These are phyloP conservation scores for Colletotrichum costaricense DNA, from an alignment of 2,329 filamentous ascomycete species.

Conservation along the genomic window DNA sequence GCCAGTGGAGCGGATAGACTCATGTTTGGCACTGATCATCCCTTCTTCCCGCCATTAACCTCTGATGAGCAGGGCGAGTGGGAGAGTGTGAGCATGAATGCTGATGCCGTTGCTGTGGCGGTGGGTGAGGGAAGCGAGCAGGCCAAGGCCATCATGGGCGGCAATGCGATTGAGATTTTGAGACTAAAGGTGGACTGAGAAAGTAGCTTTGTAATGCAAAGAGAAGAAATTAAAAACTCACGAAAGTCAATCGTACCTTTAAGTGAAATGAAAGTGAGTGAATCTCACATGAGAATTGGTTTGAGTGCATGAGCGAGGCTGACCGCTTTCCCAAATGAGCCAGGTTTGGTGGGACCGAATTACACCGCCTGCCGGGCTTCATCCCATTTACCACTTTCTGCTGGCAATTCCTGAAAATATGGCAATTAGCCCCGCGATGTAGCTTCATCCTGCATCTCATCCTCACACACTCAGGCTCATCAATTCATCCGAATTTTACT, in stretches of 20 bases:
- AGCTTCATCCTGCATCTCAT: conserved; percentile 7
- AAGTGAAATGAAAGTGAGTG: not conserved
- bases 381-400: not conserved
- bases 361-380: conserved; percentile 12
- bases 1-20: conserved; percentile 74
- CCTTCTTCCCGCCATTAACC: conserved; percentile 83
- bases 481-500: not conserved
- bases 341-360: fast-evolving
- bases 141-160: conserved; percentile 67
- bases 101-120: conserved; percentile 63
- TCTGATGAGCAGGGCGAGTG: conserved; percentile 72
- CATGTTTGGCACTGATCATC: conserved; percentile 86
- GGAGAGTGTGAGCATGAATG: conserved; percentile 72
- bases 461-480: not conserved
- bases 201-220: not conserved
- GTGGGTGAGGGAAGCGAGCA: conserved; percentile 58
- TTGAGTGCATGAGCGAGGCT: not conserved
- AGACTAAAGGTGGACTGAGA: conserved; percentile 24
- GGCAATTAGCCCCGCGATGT: conserved; percentile 19
- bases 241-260: not conserved
- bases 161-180: conserved; percentile 68
- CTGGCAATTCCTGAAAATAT: conserved; percentile 33
- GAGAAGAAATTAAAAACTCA: not conserved
- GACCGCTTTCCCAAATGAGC: not conserved
- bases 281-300: conserved; percentile 16